Conservation (phyloP, 108 stramenopile species). For the Ochromonas danica region DNA sequence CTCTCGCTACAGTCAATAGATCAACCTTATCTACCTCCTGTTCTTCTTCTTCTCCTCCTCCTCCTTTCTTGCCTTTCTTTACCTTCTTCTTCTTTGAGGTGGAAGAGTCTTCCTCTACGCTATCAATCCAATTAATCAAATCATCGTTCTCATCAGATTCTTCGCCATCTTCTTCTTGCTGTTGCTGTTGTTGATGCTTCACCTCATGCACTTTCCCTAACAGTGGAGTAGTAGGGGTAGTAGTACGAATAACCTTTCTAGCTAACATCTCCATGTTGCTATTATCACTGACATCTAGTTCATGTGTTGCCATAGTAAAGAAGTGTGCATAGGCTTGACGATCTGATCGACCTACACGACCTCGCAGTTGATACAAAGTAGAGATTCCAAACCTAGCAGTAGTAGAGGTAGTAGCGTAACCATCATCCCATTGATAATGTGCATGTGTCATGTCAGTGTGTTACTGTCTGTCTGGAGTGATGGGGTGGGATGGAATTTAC, state of each 20-base stretch:
- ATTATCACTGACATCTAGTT: not conserved
- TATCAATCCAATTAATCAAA: too few species aligned
- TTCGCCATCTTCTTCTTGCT: constrained; percentile 38
- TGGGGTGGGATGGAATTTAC: not conserved
- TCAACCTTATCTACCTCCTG: not conserved
- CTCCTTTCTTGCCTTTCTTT: too few species aligned
- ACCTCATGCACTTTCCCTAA: too few species aligned
- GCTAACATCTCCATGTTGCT: too few species aligned
- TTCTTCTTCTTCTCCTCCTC: not conserved
- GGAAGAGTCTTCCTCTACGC: too few species aligned
- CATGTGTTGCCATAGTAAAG: constrained; percentile 47
- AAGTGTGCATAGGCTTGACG: constrained; percentile 82
- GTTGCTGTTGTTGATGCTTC: too few species aligned
- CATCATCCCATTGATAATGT: not conserved
- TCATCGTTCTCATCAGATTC: too few species aligned
- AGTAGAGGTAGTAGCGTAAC: not conserved
- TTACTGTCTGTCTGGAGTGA: not conserved
- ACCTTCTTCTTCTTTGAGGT: not conserved
- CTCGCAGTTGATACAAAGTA: constrained; percentile 87
- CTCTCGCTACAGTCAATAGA: not conserved
- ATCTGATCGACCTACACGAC: constrained; percentile 85
- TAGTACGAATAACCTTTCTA: too few species aligned
- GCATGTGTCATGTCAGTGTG: not conserved
- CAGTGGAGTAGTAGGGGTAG: too few species aligned
- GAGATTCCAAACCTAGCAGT: constrained; percentile 84